Evolutionary conservation across 2,329 filamentous ascomycete genomes (phyloP).

Genomic region (Venturia pyrina): DNA sequence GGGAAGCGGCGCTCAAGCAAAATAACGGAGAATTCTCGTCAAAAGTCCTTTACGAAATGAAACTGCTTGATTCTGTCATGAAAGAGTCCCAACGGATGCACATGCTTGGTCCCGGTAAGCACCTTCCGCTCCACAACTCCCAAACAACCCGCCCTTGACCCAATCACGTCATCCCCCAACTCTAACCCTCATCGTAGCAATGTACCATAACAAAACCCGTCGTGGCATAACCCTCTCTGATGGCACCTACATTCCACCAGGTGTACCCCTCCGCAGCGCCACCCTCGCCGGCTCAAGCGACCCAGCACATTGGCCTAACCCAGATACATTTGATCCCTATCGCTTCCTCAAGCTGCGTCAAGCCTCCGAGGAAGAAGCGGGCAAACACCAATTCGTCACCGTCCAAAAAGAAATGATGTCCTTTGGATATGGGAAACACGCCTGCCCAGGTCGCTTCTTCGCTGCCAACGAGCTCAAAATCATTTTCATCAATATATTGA

Average conservation of each 20-base stretch:
- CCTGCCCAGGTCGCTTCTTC: conserved; percentile 34
- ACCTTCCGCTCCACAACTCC: background rate
- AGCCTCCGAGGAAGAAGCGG: background rate
- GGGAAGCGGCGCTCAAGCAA: background rate
- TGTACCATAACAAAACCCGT: conserved; percentile 26
- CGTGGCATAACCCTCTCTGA: conserved; percentile 25
- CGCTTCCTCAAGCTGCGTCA: conserved; percentile 5
- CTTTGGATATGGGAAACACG: conserved; percentile 10
- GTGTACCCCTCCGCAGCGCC: conserved; percentile 23
- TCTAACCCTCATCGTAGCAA: conserved; percentile 19
- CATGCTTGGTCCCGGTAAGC: background rate
- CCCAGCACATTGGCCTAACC: conserved; percentile 5
- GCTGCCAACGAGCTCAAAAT: conserved; percentile 37
- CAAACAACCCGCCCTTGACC: background rate
- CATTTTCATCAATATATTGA: conserved; percentile 30
- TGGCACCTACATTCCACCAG: conserved; percentile 24
- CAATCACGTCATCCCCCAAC: background rate
- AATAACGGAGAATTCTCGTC: conserved; percentile 20
- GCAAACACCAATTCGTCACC: conserved; percentile 6
- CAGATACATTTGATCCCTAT: conserved; percentile 4
- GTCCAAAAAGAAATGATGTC: background rate
- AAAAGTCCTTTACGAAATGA: conserved; percentile 23
- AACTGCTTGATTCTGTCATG: conserved; percentile 14
- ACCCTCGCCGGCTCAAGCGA: background rate
- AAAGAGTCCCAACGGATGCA: conserved; percentile 10